Conservation (phyloP, 2,329 filamentous ascomycete genomes). For the Microcyclosporella mali region DNA sequence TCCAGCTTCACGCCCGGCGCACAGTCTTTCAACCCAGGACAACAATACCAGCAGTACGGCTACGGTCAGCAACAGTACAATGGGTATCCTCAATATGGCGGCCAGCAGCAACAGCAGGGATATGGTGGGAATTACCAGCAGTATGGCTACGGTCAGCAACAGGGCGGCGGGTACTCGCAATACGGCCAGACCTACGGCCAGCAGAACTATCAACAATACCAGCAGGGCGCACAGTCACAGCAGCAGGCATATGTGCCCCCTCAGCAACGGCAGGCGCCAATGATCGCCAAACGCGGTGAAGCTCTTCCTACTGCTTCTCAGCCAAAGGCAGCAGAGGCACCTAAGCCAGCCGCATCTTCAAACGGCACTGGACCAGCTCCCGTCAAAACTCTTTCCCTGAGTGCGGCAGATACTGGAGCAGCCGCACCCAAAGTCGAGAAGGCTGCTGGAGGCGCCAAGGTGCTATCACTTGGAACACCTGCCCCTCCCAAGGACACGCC, state of each 20-base stretch:
- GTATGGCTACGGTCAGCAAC: constrained; percentile 39
- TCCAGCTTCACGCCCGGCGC: constrained; percentile 33
- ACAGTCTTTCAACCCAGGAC: constrained; percentile 27
- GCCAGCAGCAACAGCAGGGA: constrained; percentile 27
- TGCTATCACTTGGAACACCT: constrained; percentile 59
- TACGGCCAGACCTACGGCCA: constrained; percentile 38
- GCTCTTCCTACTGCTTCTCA: constrained; percentile 46
- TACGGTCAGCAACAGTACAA: constrained; percentile 37
- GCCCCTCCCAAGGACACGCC: constrained; percentile 37
- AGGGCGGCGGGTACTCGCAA: constrained; percentile 34
- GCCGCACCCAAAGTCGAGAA: constrained; percentile 51
- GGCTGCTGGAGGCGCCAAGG: constrained; percentile 52
- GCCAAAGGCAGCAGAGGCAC: constrained; percentile 40
- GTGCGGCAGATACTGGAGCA: constrained; percentile 42
- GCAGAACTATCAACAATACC: constrained; percentile 42
- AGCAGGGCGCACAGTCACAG: constrained; percentile 39
- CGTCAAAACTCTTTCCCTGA: constrained; percentile 56
- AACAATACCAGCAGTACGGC: constrained; percentile 31
- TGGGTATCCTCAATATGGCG: constrained; percentile 22
- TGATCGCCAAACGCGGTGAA: constrained; percentile 58
- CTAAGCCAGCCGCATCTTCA: constrained; percentile 45
- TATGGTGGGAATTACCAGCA: constrained; percentile 32
- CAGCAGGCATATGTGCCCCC: constrained; percentile 47
- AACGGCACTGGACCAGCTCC: constrained; percentile 46
- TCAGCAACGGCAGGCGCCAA: constrained; percentile 49